phyloP scores from a whole-genome alignment of 2,329 filamentous ascomycete species.

The Botrytis medusae region DNA sequence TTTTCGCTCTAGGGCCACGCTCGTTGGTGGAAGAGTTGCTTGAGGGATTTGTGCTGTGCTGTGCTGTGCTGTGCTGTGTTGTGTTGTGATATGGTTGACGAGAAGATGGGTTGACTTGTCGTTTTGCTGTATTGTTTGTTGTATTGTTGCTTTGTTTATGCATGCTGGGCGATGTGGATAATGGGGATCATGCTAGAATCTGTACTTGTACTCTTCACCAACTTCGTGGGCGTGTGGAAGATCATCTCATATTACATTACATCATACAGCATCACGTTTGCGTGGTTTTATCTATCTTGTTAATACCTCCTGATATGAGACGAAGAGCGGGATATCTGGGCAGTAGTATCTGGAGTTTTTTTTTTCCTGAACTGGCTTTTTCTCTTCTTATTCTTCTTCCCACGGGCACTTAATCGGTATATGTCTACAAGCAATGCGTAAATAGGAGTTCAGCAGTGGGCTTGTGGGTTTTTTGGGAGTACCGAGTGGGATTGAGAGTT shows the following conservation, averaged over 20 bases:
- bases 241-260: neutral
- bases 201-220: neutral
- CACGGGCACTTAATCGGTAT: neutral
- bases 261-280: neutral
- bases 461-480: neutral
- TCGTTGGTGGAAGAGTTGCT: neutral
- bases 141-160: too few species aligned
- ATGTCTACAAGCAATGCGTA: rapidly evolving
- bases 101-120: neutral
- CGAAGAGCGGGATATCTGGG: neutral
- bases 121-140: neutral
- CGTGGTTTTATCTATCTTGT: too few species aligned
- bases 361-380: neutral
- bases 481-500: neutral
- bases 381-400: too few species aligned
- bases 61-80: too few species aligned
- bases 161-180: neutral
- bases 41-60: neutral
- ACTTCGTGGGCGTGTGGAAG: neutral
- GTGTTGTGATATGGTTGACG: neutral
- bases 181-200: too few species aligned
- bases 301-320: neutral
- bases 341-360: neutral
- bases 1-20: neutral
- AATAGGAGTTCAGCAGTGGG: neutral